Evolutionary conservation across 352 stramenopile species (phyloP).

Genomic region (Phytophthora lateralis): DNA sequence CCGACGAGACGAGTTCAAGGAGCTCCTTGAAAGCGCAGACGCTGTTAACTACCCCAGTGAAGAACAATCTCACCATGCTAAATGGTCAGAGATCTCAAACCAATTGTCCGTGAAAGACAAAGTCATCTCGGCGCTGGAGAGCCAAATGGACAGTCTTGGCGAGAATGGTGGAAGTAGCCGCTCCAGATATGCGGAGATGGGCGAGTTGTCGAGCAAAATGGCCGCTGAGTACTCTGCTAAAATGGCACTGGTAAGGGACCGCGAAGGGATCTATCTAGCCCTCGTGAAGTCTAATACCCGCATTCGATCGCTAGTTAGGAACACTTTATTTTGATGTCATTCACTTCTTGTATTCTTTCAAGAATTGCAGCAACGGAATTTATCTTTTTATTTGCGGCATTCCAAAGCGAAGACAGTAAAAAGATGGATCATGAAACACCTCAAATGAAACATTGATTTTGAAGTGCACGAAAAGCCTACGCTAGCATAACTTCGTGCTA

Average conservation of each 20-base stretch:
- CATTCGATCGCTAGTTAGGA: slow-evolving; percentile 35
- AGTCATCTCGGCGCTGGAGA: slow-evolving; percentile 24
- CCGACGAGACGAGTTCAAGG: slow-evolving; percentile 17
- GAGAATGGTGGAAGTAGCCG: slow-evolving; percentile 13
- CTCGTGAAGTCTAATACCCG: slow-evolving; percentile 31
- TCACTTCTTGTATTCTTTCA: too few species aligned
- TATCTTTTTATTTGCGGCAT: background rate
- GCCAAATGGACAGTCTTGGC: slow-evolving; percentile 22
- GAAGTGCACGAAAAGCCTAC: slow-evolving; percentile 1
- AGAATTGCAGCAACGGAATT: too few species aligned
- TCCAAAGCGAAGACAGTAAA: background rate
- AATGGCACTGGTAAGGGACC: slow-evolving; percentile 25
- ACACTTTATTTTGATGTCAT: slow-evolving; percentile 14
- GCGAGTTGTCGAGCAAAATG: slow-evolving; percentile 42
- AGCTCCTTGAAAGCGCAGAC: slow-evolving; percentile 14
- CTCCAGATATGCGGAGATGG: slow-evolving; percentile 36
- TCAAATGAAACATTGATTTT: slow-evolving; percentile 1
- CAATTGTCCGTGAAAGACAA: slow-evolving; percentile 22
- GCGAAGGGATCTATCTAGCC: slow-evolving; percentile 20
- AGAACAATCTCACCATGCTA: slow-evolving; percentile 29
- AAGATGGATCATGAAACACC: background rate
- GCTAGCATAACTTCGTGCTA: background rate
- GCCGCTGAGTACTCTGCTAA: slow-evolving; percentile 34
- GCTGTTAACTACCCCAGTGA: slow-evolving; percentile 5
- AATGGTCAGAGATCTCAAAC: slow-evolving; percentile 22